Percentiles rank a stretch among this genome's conserved stretches.
Conservation (phyloP, 108 stramenopile genomes). For the Mayamaea pseudoterrestris region DNA sequence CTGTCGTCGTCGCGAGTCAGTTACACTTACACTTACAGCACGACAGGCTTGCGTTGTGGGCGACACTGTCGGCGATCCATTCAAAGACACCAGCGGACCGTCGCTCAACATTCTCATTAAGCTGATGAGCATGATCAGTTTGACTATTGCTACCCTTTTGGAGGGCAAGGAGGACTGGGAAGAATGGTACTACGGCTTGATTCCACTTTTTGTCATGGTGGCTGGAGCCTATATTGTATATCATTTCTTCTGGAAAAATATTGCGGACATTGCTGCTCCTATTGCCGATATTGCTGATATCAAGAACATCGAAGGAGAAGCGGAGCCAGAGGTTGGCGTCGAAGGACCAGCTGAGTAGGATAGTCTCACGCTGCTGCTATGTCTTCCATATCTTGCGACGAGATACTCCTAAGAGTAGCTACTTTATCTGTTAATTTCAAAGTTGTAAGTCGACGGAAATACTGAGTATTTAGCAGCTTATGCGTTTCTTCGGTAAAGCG, state of each 20-base stretch:
- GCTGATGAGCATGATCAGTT: slow-evolving; percentile 79
- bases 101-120: slow-evolving; percentile 90
- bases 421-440: no score
- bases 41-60: slow-evolving; percentile 91
- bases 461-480: no score
- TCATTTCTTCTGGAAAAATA: slow-evolving; percentile 32
- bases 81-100: slow-evolving; percentile 86
- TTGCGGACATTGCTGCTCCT: slow-evolving; percentile 24
- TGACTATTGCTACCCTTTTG: slow-evolving; percentile 69
- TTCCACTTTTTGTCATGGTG: slow-evolving; percentile 50
- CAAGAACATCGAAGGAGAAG: no score
- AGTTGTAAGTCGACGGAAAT: no score
- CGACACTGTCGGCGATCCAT: slow-evolving; percentile 92
- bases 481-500: no score
- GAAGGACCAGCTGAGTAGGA: no score
- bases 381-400: no score
- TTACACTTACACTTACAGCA: no score
- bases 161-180: slow-evolving; percentile 45
- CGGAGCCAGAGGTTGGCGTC: no score
- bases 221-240: slow-evolving; percentile 45
- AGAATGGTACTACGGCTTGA: slow-evolving; percentile 53
- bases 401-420: no score
- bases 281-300: slow-evolving; percentile 1
- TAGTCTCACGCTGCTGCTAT: no score
- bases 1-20: no score